Percentiles rank a stretch among this genome's conserved stretches.
Conservation (phyloP, 1,284 basidiomycete species). For the Apiotrichum sp. region DNA sequence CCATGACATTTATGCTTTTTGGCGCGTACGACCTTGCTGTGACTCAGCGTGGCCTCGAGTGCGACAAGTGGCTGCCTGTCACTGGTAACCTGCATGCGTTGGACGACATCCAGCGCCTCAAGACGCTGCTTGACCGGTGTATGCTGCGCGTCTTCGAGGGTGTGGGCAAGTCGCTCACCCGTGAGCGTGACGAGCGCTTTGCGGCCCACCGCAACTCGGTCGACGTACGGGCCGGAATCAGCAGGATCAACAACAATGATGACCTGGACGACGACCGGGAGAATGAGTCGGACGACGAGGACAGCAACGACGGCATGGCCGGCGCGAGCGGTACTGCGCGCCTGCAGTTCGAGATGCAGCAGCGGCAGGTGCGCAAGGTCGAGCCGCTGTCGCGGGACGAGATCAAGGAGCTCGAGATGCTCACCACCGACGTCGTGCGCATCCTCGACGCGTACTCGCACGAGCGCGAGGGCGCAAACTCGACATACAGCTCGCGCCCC, state of each 20-base stretch:
- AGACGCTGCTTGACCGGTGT: conserved; percentile 72
- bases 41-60: conserved; percentile 65
- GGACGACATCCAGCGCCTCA: conserved; percentile 79
- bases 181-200: conserved; percentile 28
- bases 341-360: conserved; percentile 13
- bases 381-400: conserved; percentile 58
- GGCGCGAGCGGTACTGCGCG: conserved; percentile 1
- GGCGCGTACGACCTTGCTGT: conserved; percentile 74
- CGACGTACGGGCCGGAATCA: conserved; percentile 17
- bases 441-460: conserved; percentile 52
- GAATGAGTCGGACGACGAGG: conserved; percentile 57
- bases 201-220: conserved; percentile 17
- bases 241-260: conserved; percentile 22
- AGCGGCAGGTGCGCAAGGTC: conserved; percentile 16
- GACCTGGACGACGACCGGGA: conserved; percentile 39
- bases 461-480: conserved; percentile 34
- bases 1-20: conserved; percentile 86
- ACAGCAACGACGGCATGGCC: conserved; percentile 45
- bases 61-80: conserved; percentile 87
- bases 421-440: conserved; percentile 66
- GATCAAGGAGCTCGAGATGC: conserved; percentile 63
- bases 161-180: conserved; percentile 50
- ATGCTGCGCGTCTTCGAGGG: conserved; percentile 91
- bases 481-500: conserved; percentile 21
- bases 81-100: conserved; percentile 69